Evolutionary conservation across 345 rosid species (phyloP).

Genomic region (Arabis hirsuta): DNA sequence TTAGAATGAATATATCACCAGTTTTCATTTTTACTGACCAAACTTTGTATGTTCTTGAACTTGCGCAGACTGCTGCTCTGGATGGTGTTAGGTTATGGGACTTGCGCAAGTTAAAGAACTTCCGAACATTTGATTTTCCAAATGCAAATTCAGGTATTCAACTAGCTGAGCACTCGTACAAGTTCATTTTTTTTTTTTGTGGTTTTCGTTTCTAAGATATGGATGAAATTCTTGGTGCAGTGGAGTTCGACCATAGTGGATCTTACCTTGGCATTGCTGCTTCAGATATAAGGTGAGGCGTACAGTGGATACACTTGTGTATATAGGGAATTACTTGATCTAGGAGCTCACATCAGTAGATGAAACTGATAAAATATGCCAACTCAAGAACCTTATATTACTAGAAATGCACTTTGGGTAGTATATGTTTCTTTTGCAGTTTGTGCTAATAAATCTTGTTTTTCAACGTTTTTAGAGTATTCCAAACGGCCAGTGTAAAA

Average conservation of each 20-base stretch:
- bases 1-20: constrained; percentile 1
- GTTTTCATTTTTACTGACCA: constrained; percentile 27
- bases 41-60: background rate
- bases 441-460: constrained; percentile 5
- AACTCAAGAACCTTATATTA: constrained; percentile 1
- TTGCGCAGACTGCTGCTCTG: constrained; percentile 75
- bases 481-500: constrained; percentile 90
- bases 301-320: background rate
- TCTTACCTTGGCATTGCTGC: constrained; percentile 85
- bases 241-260: constrained; percentile 97
- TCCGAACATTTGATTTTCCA: constrained; percentile 70
- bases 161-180: constrained; percentile 3
- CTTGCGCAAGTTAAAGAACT: constrained; percentile 91
- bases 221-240: constrained; percentile 49
- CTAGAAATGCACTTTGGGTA: background rate
- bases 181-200: constrained; percentile 8
- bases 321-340: background rate
- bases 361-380: background rate
- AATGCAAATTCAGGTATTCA: constrained; percentile 82
- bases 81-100: constrained; percentile 99
- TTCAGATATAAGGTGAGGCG: constrained; percentile 75
- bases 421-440: constrained; percentile 2
- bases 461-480: constrained; percentile 56
- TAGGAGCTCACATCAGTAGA: background rate
- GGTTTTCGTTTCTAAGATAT: constrained; percentile 15